Evolutionary conservation across 2,329 filamentous ascomycete genomes (phyloP), one percentile per base, ranked within the genome.

Genomic region (Whalleya microplaca): DNA sequence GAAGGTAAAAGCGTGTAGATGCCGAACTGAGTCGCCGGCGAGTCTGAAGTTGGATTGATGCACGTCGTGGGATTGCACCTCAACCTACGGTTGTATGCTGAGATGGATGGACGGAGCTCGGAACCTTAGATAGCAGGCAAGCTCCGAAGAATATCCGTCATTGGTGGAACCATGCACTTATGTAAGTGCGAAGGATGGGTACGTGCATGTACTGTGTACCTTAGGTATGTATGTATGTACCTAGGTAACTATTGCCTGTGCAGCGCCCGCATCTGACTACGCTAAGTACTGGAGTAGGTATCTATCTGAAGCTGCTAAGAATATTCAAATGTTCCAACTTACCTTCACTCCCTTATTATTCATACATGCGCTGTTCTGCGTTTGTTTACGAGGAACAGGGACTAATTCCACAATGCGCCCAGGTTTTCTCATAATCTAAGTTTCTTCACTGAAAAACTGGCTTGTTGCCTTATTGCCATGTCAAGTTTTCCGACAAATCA

Each of bases 391-490:
- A 45, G 45, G n/a, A 32, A 21, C 12, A 6, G 4, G 2, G 19
- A 21, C 43, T 9, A 49, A 40, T 40, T 37, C 37, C 42, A 53
- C 32, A 29, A 63, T 57, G 56, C 46, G 12, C 51, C 43, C 21
- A 10, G 19, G 10, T 40, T n/a, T 53, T 43, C 43, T 41, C 20
- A 21, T 59, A 55, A 54, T 23, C 14, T 4, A 21, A 12, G 12
- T 27, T 9, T 27, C 40, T 19, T 48, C 37, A 27, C 42, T 48
- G 42, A 29, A 55, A 57, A 52, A 23, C 55, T 55, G 49, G 54
- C 45, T 21, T 9, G 12, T 46, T 47, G 52, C 57, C 58, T 27
- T 52, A 52, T 61, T 63, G 55, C 53, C 50, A 61, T 58, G 50
- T 51, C 32, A 40, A 48, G 29, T 40, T 43, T 37, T 14, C 46